Conservation (phyloP, 345 rosid species). For the Populus pruinosa region DNA sequence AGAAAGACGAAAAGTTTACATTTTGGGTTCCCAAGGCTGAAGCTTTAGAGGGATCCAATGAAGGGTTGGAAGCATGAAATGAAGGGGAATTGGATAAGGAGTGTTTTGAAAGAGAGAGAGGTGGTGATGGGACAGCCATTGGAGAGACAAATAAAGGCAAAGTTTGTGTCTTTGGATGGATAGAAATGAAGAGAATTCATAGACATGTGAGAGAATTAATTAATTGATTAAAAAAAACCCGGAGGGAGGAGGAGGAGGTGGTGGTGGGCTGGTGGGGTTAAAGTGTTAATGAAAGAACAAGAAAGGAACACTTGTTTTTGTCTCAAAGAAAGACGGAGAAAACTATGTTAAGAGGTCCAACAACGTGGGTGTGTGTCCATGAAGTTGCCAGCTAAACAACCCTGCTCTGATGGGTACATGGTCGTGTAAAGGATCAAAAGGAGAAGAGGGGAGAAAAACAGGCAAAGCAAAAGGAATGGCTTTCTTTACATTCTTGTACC, state of each 20-base stretch:
- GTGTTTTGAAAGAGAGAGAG: neutral
- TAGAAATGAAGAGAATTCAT: neutral
- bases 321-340: conserved; percentile 19
- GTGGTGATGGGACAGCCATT: conserved; percentile 11
- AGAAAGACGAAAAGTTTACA: neutral
- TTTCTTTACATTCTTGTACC: too few species aligned
- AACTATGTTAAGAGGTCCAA: neutral
- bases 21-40: neutral
- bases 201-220: neutral
- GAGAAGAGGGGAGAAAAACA: too few species aligned
- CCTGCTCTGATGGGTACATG: too few species aligned
- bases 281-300: neutral
- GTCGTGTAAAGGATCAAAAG: too few species aligned
- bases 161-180: neutral
- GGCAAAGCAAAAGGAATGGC: too few species aligned
- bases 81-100: neutral
- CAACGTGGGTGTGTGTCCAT: too few species aligned
- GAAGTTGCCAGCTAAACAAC: too few species aligned
- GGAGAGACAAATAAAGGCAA: neutral
- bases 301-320: neutral
- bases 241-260: too few species aligned
- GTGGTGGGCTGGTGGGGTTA: neutral
- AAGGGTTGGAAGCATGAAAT: too few species aligned
- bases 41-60: neutral
- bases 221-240: too few species aligned